Conservation (phyloP, 208 protist species). For the Crithidia acanthocephali region DNA sequence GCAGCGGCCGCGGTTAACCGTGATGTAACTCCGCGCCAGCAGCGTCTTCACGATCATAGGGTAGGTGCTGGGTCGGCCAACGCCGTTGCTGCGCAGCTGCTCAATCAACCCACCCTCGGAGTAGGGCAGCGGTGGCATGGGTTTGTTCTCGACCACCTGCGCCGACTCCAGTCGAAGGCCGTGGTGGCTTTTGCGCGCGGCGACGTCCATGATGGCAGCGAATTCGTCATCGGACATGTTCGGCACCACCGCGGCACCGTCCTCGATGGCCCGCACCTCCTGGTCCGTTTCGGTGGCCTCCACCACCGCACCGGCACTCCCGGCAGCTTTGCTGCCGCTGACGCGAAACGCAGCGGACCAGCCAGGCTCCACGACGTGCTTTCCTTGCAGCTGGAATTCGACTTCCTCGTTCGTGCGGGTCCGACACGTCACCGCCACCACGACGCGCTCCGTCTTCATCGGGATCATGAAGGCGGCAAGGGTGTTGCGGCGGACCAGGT, state of each 20-base stretch:
- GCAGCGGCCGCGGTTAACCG: constrained; percentile 77
- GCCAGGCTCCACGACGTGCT: constrained; percentile 71
- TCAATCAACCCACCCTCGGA: constrained; percentile 89
- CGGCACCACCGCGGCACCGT: constrained; percentile 56
- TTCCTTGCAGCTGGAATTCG: constrained; percentile 69
- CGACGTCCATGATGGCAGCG: constrained; percentile 59
- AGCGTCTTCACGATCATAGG: constrained; percentile 92
- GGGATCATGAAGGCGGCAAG: constrained; percentile 87
- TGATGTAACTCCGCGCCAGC: constrained; percentile 84
- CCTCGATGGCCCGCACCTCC: constrained; percentile 58
- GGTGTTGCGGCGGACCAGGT: constrained; percentile 81
- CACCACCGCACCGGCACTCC: not conserved
- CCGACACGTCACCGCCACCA: constrained; percentile 48
- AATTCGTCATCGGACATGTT: constrained; percentile 87
- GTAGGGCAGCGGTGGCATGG: constrained; percentile 70
- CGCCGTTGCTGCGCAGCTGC: constrained; percentile 86
- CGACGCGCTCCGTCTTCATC: constrained; percentile 72
- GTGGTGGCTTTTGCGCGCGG: constrained; percentile 8
- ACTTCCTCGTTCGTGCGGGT: constrained; percentile 58
- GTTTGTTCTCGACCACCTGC: constrained; percentile 63
- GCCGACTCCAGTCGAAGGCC: constrained; percentile 39
- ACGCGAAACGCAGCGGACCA: constrained; percentile 79
- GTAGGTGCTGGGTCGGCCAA: constrained; percentile 92
- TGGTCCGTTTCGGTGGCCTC: constrained; percentile 41
- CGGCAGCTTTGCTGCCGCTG: not conserved